Conservation (phyloP, 208 protist species). For the Leishmania mexicana region DNA sequence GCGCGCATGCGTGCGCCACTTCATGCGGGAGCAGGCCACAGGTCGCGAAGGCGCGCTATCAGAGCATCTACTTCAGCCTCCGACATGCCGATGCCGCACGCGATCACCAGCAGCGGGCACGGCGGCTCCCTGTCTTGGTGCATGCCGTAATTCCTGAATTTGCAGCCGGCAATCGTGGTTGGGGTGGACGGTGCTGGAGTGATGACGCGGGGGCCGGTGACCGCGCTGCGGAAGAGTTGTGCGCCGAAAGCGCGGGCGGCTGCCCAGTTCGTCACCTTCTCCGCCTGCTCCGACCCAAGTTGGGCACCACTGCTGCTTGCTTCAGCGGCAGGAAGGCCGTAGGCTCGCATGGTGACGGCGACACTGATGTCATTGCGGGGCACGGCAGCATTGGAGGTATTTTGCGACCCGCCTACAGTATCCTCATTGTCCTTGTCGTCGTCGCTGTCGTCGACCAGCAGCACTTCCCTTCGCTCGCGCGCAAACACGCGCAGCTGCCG, state of each 20-base stretch:
- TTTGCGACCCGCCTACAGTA: neutral
- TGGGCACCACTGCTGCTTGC: constrained; percentile 3
- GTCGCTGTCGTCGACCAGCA: constrained; percentile 27
- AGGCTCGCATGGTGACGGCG: constrained; percentile 71
- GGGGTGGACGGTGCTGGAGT: constrained; percentile 32
- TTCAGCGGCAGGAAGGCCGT: neutral
- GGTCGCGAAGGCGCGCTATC: constrained; percentile 39
- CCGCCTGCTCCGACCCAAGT: neutral
- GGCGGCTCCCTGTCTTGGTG: constrained; percentile 40
- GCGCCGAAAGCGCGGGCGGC: constrained; percentile 62
- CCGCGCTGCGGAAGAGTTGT: constrained; percentile 66
- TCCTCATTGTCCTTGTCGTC: constrained; percentile 4
- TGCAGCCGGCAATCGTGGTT: constrained; percentile 44
- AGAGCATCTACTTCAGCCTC: constrained; percentile 39
- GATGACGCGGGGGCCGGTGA: constrained; percentile 79
- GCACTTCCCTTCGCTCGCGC: constrained; percentile 39
- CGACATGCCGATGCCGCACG: constrained; percentile 74
- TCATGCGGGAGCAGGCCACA: constrained; percentile 41
- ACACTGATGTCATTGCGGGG: constrained; percentile 87
- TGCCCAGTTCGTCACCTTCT: constrained; percentile 1
- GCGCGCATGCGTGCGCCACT: neutral
- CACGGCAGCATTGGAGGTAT: neutral
- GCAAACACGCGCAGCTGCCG: constrained; percentile 57
- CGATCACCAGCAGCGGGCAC: constrained; percentile 66
- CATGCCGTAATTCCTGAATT: constrained; percentile 68